These are phyloP conservation scores for Pulveroboletus sp. DNA, from an alignment of 768 basidiomycete genomes.

Conservation along the genomic window DNA sequence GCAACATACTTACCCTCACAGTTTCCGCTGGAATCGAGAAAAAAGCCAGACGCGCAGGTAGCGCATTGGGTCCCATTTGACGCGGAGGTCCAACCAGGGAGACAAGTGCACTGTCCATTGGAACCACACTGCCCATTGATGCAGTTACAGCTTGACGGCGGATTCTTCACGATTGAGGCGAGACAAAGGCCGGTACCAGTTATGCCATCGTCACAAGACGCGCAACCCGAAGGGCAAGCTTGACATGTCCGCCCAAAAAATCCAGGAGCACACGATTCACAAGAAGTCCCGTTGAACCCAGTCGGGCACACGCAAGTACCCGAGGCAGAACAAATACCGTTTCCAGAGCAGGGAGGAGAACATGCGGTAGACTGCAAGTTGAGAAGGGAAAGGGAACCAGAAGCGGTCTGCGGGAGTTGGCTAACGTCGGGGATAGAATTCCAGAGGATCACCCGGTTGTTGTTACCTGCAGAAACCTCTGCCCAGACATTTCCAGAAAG, in stretches of 20 bases:
- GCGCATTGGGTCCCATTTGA: conserved; percentile 76
- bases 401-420: conserved; percentile 55
- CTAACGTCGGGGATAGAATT: conserved; percentile 72
- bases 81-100: conserved; percentile 70
- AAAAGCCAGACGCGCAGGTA: conserved; percentile 73
- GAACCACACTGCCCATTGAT: conserved; percentile 73
- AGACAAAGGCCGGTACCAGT: conserved; percentile 76
- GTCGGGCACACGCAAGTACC: conserved; percentile 71
- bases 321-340: conserved; percentile 66
- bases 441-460: conserved; percentile 69
- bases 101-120: conserved; percentile 72
- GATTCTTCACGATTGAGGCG: conserved; percentile 43
- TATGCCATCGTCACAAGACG: conserved; percentile 75
- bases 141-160: conserved; percentile 74
- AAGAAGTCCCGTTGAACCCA: conserved; percentile 76
- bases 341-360: conserved; percentile 70
- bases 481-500: conserved; percentile 71
- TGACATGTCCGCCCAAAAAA: conserved; percentile 76
- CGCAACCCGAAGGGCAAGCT: conserved; percentile 67
- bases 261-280: conserved; percentile 72
- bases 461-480: conserved; percentile 54
- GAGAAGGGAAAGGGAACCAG: conserved; percentile 55
- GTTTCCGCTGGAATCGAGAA: conserved; percentile 63
- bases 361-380: conserved; percentile 74
- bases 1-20: conserved; percentile 55